Evolutionary conservation across 1,284 basidiomycete species (phyloP).

Genomic region (Melampsora americana): DNA sequence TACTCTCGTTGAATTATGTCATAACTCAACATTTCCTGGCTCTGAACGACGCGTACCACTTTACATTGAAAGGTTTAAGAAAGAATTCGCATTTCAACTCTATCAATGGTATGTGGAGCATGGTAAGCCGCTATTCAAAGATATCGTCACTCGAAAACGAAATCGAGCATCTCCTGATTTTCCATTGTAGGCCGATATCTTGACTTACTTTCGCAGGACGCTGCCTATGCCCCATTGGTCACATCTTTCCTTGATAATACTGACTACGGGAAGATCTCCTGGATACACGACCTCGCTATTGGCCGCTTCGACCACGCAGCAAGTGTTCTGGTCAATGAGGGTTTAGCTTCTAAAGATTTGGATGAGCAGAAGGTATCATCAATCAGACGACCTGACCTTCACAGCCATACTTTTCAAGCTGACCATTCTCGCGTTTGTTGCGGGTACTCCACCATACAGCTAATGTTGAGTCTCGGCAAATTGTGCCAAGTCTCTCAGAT

Average conservation of each 20-base stretch:
- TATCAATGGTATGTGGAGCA: conserved; percentile 67
- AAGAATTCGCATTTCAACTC: conserved; percentile 79
- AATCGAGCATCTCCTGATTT: neutral
- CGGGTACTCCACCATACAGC: conserved; percentile 57
- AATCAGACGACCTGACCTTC: conserved; percentile 28
- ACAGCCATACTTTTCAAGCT: neutral
- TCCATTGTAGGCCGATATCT: conserved; percentile 62
- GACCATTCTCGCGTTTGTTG: neutral
- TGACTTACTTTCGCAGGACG: conserved; percentile 54
- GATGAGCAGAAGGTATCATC: conserved; percentile 65
- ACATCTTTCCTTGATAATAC: conserved; percentile 24
- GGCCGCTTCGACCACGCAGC: conserved; percentile 67
- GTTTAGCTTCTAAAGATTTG: conserved; percentile 62
- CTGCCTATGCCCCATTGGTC: conserved; percentile 24
- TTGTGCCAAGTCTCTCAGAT: conserved; percentile 74
- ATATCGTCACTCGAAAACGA: neutral
- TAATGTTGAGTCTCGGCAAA: conserved; percentile 87
- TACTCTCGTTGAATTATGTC: conserved; percentile 55
- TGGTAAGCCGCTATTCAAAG: conserved; percentile 50
- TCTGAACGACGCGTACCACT: conserved; percentile 54
- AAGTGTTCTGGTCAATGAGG: conserved; percentile 64
- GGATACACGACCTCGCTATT: conserved; percentile 83
- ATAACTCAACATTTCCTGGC: conserved; percentile 36
- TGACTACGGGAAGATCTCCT: conserved; percentile 59
- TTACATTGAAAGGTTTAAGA: conserved; percentile 76